Conservation (phyloP, 371 early-diverging fungal genomes). For the Mucor plumbeus region DNA sequence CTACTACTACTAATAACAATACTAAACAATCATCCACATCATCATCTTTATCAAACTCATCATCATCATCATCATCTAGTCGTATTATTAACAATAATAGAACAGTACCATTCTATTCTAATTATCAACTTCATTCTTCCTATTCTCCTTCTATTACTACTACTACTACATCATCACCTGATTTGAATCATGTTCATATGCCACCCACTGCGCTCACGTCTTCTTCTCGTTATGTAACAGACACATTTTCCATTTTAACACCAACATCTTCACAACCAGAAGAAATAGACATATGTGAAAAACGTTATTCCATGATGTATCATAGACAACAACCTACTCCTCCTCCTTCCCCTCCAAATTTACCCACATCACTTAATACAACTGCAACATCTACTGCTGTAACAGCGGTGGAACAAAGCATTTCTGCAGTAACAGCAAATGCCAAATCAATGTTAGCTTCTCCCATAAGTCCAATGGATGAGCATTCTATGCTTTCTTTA, state of each 20-base stretch:
- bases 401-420: not conserved
- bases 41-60: not conserved
- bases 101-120: not conserved
- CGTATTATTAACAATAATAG: not conserved
- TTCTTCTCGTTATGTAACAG: slow-evolving; percentile 18
- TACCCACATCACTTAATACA: not conserved
- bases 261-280: slow-evolving; percentile 22
- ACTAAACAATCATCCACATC: slow-evolving; percentile 14
- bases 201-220: slow-evolving; percentile 34
- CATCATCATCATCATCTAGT: not conserved
- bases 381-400: not conserved
- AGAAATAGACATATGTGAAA: slow-evolving; percentile 35
- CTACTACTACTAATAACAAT: slow-evolving; percentile 19
- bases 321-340: slow-evolving; percentile 18
- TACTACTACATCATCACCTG: not conserved
- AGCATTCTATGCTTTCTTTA: not conserved
- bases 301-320: slow-evolving; percentile 33
- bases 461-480: slow-evolving; percentile 17
- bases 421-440: not conserved
- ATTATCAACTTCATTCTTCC: not conserved
- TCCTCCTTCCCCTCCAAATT: slow-evolving; percentile 28
- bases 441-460: slow-evolving; percentile 4
- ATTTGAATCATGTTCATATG: not conserved
- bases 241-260: slow-evolving; percentile 30
- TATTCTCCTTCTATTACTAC: not conserved